Base-by-base conservation (phyloP, 225 moss, liverwort and hornwort species). In the Antitrichia curtipendula region DNA sequence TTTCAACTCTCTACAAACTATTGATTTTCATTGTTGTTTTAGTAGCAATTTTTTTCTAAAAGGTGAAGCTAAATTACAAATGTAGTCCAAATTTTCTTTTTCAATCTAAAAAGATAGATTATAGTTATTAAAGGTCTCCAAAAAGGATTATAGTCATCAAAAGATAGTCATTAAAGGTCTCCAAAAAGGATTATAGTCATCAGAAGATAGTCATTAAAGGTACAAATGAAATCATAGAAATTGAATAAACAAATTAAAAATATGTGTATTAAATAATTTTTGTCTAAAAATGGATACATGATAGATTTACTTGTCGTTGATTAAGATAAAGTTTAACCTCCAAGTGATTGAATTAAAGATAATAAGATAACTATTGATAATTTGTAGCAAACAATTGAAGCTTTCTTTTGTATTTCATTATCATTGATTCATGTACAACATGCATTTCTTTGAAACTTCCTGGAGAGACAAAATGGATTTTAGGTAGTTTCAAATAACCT, bases 61-160 rank as follows among this genome's bases (percentile, higher is more conserved):
- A 21, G 1, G 3, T 34, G 2, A 50, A 75, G 13, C 4, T 20
- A 13, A 49, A 32, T 13, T 21, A 8, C 0, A 1, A 0, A 32
- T 50, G 7, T 20, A 49, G 20, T 34, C 8, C 13, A 34, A 20
- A 32, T 21, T 73, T 31, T 12, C 1, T 32, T 20, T 20, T 32
- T 21, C 1, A 22, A 0, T 15, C 7, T 9, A 36, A 36, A n/a
- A n/a, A n/a, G n/a, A n/a, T n/a, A n/a, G n/a, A n/a, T n/a, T n/a
- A n/a, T n/a, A n/a, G n/a, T n/a, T n/a, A n/a, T n/a, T n/a, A n/a
- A n/a, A n/a, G n/a, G n/a, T n/a, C 2, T 36, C 23, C 3, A 4
- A 53, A 22, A 9, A n/a, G 8, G 6, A 14, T 53, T n/a, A n/a
- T n/a, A n/a, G n/a, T n/a, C n/a, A n/a, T n/a, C n/a, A 50, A 3